Evolutionary conservation across 495 filamentous ascomycete species (phyloP).

Genomic region (Penicillium bialowiezense): DNA sequence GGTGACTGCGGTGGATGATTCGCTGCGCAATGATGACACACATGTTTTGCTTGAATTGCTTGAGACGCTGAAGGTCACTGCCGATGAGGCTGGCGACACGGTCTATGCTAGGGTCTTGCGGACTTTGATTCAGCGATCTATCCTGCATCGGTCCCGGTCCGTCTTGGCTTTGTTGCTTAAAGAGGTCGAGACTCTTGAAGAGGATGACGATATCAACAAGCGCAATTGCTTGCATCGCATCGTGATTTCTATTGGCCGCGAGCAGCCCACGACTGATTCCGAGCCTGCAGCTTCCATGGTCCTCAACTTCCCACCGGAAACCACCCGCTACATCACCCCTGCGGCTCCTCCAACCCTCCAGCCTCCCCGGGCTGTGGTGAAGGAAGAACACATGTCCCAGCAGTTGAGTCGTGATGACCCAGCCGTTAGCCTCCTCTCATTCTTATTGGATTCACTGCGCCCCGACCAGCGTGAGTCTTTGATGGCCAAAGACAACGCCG

Average conservation of each 20-base stretch:
- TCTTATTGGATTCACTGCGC: conserved; percentile 68
- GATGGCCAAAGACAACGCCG: conserved; percentile 68
- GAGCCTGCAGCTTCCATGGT: conserved; percentile 41
- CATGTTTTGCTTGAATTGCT: conserved; percentile 57
- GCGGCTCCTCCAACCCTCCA: conserved; percentile 63
- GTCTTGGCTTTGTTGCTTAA: conserved; percentile 69
- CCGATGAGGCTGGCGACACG: conserved; percentile 43
- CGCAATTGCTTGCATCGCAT: conserved; percentile 91
- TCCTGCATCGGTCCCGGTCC: conserved; percentile 63
- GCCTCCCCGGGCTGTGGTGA: conserved; percentile 53
- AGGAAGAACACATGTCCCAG: conserved; percentile 54
- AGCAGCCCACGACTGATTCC: conserved; percentile 59
- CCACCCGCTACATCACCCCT: conserved; percentile 70
- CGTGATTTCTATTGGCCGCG: conserved; percentile 83
- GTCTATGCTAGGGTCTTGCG: conserved; percentile 63
- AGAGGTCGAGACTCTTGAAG: conserved; percentile 67
- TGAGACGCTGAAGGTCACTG: conserved; percentile 49
- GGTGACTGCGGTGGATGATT: conserved; percentile 72
- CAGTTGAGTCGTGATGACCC: conserved; percentile 68
- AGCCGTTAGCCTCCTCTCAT: conserved; percentile 68
- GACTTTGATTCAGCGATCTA: conserved; percentile 79
- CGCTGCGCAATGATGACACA: conserved; percentile 72
- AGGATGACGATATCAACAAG: conserved; percentile 87
- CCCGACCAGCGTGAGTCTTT: conserved; percentile 68
- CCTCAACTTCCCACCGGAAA: conserved; percentile 50